Percentiles rank a stretch among this genome's conserved stretches.
phyloP scores from a whole-genome alignment of 768 basidiomycete species.

The Neoboletus magnificus region DNA sequence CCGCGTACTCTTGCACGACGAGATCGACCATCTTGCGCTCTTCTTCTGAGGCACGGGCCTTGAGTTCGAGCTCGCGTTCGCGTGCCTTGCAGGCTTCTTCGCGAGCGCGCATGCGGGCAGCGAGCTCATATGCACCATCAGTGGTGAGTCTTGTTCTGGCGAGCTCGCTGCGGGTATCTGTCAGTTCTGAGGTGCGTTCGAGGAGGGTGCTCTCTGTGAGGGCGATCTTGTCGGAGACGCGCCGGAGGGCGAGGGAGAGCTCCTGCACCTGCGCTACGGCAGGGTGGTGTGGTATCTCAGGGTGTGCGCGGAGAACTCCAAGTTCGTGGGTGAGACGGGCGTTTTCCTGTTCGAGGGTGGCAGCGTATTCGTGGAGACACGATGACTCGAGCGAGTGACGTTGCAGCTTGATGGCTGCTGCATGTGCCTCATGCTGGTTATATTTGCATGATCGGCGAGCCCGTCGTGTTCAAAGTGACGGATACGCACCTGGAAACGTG shows the following conservation, averaged over 20 bases:
- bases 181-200: slow-evolving; percentile 47
- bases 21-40: slow-evolving; percentile 58
- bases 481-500: slow-evolving; percentile 46
- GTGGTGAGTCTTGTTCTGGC: slow-evolving; percentile 39
- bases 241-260: slow-evolving; percentile 65
- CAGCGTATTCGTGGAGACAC: slow-evolving; percentile 14
- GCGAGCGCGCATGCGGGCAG: slow-evolving; percentile 48
- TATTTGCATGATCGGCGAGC: neutral
- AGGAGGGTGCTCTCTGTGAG: slow-evolving; percentile 56
- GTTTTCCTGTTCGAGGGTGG: slow-evolving; percentile 56
- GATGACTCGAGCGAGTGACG: slow-evolving; percentile 54
- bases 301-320: slow-evolving; percentile 49
- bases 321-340: slow-evolving; percentile 54
- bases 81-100: slow-evolving; percentile 51
- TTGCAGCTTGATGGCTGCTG: slow-evolving; percentile 64
- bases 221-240: slow-evolving; percentile 64
- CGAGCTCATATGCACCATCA: slow-evolving; percentile 55
- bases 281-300: slow-evolving; percentile 41
- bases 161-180: slow-evolving; percentile 42
- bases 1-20: slow-evolving; percentile 71
- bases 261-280: slow-evolving; percentile 43
- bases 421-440: slow-evolving; percentile 68
- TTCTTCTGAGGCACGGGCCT: slow-evolving; percentile 49
- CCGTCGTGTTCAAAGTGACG: accelerated
- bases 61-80: slow-evolving; percentile 48